Evolutionary conservation across 192 early-diverging fungal species (phyloP), one percentile per base, ranked within the genome.

Genomic region (Backusella liffmaniae): DNA sequence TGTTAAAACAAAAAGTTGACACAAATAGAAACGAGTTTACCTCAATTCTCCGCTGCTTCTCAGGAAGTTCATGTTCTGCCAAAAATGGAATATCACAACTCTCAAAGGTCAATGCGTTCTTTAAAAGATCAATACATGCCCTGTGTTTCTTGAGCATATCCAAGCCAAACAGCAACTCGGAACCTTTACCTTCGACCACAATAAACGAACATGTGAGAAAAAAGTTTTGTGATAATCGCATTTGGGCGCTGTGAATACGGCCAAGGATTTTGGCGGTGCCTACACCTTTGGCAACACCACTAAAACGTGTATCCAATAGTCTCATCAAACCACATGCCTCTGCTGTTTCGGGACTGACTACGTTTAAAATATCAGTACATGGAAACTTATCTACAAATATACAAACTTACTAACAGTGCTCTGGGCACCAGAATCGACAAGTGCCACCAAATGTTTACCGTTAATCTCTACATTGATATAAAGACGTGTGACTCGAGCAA

Each of bases 341-440:
- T 1, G 93, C 91, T 30, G 88, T 91, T 35, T 87, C 83, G 13
- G 88, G 87, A 71, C 90, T 91, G 82, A 93, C 86, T 32, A 30
- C 30, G 2, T 30, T 30, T 30, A 26, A 26, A 26, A 26, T 26
- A 26, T 30, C 30, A 30, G 30, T 30, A 30, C 30, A 30, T 30
- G 30, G 30, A 1, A 30, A 30, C 30, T 30, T 30, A 2, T 30
- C 1, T 1, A 30, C 30, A 32, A 32, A 32, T 32, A 3, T 32
- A 32, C 26, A 26, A 26, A 32, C 82, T 84, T 89, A 87, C 88
- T 95, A 29, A 99, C 95, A 3, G 97, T 98, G 21, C 91, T 92
- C 73, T 98, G 97, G 10, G 98, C 98, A 6, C 97, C 98, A 26
- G 96, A 97, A 79, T 99, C 98, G 0, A 99, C 96, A 83, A 99